phyloP scores from a whole-genome alignment of 1,284 basidiomycete species.

The Malassezia japonica region DNA sequence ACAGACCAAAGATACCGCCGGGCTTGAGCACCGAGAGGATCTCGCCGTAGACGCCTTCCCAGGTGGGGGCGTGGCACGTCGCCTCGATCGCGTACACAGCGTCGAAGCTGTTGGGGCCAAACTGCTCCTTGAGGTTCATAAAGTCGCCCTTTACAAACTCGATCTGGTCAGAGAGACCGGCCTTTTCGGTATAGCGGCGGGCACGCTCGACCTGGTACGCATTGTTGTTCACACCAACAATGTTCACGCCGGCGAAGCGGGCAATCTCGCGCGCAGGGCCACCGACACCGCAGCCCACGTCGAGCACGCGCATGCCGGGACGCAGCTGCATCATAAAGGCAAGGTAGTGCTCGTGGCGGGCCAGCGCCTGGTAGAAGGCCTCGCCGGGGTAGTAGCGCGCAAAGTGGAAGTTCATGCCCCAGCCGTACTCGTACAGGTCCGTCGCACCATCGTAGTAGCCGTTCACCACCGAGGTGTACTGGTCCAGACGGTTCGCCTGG shows the following conservation, averaged over 20 bases:
- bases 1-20: slow-evolving; percentile 92
- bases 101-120: slow-evolving; percentile 88
- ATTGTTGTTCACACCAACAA: slow-evolving; percentile 93
- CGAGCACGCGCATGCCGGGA: slow-evolving; percentile 87
- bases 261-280: slow-evolving; percentile 94
- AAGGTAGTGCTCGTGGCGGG: slow-evolving; percentile 97
- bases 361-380: slow-evolving; percentile 67
- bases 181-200: slow-evolving; percentile 68
- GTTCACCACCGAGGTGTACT: slow-evolving; percentile 90
- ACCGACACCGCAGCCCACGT: slow-evolving; percentile 96
- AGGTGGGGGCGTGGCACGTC: slow-evolving; percentile 88
- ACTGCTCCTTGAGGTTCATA: slow-evolving; percentile 84
- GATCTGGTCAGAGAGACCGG: slow-evolving; percentile 68
- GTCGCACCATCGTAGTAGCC: slow-evolving; percentile 96
- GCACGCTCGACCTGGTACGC: slow-evolving; percentile 85
- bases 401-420: slow-evolving; percentile 91
- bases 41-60: slow-evolving; percentile 89
- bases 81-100: slow-evolving; percentile 98
- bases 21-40: slow-evolving; percentile 93
- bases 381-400: slow-evolving; percentile 96
- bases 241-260: slow-evolving; percentile 72
- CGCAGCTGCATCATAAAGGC: slow-evolving; percentile 56
- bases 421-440: slow-evolving; percentile 91
- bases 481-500: slow-evolving; percentile 66
- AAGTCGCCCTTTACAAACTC: slow-evolving; percentile 64